Evolutionary conservation across 441 rosid species (phyloP).

Genomic region (Rhodomyrtus psidioides): DNA sequence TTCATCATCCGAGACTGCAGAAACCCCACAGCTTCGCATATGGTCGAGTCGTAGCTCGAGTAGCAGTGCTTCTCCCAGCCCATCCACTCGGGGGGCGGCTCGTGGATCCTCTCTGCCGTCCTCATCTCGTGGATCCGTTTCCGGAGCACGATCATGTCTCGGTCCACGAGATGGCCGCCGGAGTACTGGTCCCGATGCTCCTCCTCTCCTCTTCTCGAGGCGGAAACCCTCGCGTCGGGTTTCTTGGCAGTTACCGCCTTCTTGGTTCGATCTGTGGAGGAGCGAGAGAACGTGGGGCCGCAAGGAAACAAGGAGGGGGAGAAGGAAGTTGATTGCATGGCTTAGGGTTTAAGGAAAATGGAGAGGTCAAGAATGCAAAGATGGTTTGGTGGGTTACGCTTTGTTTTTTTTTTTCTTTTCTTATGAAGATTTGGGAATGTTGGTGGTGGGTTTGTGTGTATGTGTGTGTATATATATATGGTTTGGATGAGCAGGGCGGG

Average conservation of each 20-base stretch:
- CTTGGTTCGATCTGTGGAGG: neutral
- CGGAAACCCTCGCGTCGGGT: neutral
- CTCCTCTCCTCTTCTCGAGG: neutral
- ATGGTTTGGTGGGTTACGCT: neutral
- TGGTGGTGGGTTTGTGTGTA: neutral
- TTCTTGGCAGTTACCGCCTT: neutral
- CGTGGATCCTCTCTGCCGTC: conserved; percentile 53
- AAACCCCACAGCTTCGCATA: conserved; percentile 37
- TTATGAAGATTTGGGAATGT: neutral
- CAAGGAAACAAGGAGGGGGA: neutral
- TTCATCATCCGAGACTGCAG: conserved; percentile 55
- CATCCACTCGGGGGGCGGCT: conserved; percentile 70
- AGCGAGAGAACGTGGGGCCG: neutral
- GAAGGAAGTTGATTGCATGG: neutral
- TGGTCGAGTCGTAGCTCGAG: conserved; percentile 30
- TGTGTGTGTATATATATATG: too few species aligned
- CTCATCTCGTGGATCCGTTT: conserved; percentile 64
- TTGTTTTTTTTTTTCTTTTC: neutral
- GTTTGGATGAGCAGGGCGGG: neutral
- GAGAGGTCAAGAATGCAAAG: neutral
- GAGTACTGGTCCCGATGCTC: neutral
- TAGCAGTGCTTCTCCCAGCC: conserved; percentile 67
- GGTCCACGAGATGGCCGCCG: conserved; percentile 41
- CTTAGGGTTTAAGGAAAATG: neutral
- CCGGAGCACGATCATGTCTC: conserved; percentile 58